Conservation (phyloP, 139 green algal genomes). For the Haematococcus sp. region DNA sequence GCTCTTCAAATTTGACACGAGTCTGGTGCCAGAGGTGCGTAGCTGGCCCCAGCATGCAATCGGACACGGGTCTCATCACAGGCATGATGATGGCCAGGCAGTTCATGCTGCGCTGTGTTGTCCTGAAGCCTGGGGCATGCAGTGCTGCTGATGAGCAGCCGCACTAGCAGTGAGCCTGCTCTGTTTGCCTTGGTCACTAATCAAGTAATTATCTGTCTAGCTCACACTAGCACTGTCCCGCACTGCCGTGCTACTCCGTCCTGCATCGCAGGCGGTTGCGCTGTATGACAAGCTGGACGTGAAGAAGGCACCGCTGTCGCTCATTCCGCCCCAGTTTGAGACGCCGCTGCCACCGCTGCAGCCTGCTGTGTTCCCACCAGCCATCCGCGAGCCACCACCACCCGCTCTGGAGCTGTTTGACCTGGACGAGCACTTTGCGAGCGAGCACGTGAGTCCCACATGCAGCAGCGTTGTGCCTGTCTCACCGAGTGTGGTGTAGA, state of each 20-base stretch:
- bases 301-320: slow-evolving; percentile 59
- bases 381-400: slow-evolving; percentile 66
- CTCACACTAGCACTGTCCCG: too few species aligned
- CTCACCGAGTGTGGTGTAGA: too few species aligned
- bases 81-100: too few species aligned
- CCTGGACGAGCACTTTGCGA: slow-evolving; percentile 78
- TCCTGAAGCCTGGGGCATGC: too few species aligned
- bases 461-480: background rate
- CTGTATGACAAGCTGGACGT: slow-evolving; percentile 70
- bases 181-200: too few species aligned
- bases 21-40: slow-evolving; percentile 48
- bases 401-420: slow-evolving; percentile 86
- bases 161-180: too few species aligned
- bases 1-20: slow-evolving; percentile 66
- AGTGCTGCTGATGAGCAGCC: too few species aligned
- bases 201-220: too few species aligned
- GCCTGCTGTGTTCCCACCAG: slow-evolving; percentile 79
- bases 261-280: slow-evolving; percentile 29
- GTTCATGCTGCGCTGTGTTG: too few species aligned
- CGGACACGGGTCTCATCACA: too few species aligned
- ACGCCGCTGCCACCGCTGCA: slow-evolving; percentile 75
- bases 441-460: slow-evolving; percentile 46
- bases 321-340: slow-evolving; percentile 79
- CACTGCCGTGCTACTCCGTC: slow-evolving; percentile 5
- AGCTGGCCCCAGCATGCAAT: too few species aligned